phyloP scores from a whole-genome alignment of 1,284 basidiomycete species.

The Cutaneotrichosporon sp. region DNA sequence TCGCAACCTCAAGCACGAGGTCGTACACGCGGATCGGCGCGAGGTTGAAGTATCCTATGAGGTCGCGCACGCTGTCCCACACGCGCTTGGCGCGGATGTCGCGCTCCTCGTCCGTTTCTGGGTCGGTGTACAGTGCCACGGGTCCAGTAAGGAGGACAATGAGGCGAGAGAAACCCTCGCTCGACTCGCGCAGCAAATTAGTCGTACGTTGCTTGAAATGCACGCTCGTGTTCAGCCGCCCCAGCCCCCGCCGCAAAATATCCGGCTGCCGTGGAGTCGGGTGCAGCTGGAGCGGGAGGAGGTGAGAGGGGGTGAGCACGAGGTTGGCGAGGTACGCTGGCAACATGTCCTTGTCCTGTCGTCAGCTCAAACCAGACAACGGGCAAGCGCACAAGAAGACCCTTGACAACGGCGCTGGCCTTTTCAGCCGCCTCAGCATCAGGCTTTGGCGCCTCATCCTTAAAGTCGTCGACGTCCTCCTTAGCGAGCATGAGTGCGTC shows the following conservation, averaged over 20 bases:
- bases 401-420: conserved; percentile 5
- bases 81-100: conserved; percentile 62
- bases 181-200: conserved; percentile 93
- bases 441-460: neutral
- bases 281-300: conserved; percentile 27
- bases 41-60: conserved; percentile 93
- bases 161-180: conserved; percentile 93
- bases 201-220: conserved; percentile 97
- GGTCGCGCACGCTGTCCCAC: conserved; percentile 80
- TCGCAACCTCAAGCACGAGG: conserved; percentile 85
- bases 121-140: conserved; percentile 38
- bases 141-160: conserved; percentile 72
- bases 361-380: neutral
- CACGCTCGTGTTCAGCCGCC: conserved; percentile 36
- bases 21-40: conserved; percentile 92
- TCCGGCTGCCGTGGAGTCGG: conserved; percentile 28
- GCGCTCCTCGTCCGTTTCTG: conserved; percentile 9
- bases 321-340: conserved; percentile 27
- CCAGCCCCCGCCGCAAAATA: conserved; percentile 22
- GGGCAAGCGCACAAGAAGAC: conserved; percentile 9
- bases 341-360: conserved; percentile 8
- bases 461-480: conserved; percentile 6
- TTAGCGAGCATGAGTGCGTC: conserved; percentile 10
- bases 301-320: conserved; percentile 24
- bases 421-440: neutral